Evolutionary conservation across 1,139 yeast species (phyloP), one percentile per base, ranked within the genome.

Genomic region (Lodderomyces orthopsilosis): DNA sequence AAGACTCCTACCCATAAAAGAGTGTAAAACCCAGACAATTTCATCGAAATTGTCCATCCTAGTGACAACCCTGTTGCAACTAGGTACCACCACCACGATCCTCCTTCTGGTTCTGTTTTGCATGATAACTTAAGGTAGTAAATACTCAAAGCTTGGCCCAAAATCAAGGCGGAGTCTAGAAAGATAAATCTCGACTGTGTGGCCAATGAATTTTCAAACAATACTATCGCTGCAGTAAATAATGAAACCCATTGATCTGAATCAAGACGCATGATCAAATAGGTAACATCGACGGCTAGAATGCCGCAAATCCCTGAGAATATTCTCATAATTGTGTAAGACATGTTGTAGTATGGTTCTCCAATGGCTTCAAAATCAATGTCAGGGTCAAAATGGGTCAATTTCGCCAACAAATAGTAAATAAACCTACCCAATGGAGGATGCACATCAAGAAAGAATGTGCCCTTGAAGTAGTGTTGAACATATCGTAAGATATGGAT

Each of bases 401-500:
- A 13, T 18, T 59, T 51, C 0, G 79, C 74, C 9, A 79, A 50
- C 50, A 65, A 62, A 38, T 71, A 68, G 53, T 71, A 81, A 1
- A 80, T 45, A 46, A 84, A 53, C 37, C 77, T 70, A 5, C 68
- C 75, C 35, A 84, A 62, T 2, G 91, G 90, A 0, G 91, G 90
- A 44, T 82, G 79, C 2, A 74, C 69, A 50, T 79, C 85, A 14
- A 81, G 56, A 54, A 79, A 83, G 51, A 78, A 83, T 36, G 74
- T 70, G n/a, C 89, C 87, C 35, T 66, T 66, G 49, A 72, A 63
- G 65, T 85, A 88, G 46, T 76, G 73, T 45, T 57, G 47, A 2
- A 61, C 63, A 48, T 59, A 66, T 7, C 64, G 62, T 6, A 70
- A 69, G 41, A 71, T 65, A 60, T 84, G 90, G 40, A 83, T 90